phyloP scores from a whole-genome alignment of 148 eudicot species.

The Vaccinium corymbosum region DNA sequence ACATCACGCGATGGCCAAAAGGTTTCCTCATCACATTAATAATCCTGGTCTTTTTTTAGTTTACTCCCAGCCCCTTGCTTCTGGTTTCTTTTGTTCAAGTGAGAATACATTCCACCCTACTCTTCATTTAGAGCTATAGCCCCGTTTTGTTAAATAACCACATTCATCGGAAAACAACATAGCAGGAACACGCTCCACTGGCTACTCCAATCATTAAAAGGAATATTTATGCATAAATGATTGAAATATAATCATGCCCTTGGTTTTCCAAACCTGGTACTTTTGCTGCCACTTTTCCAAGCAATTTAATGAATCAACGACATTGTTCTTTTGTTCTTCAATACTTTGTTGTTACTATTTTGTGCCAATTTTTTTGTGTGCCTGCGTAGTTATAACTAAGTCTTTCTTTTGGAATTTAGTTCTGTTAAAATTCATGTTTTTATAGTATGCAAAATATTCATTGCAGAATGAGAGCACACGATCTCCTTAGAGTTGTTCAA shows the following conservation, averaged over 20 bases:
- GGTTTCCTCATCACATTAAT: conserved; percentile 33
- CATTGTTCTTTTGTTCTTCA: neutral
- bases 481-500: neutral
- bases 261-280: neutral
- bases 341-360: neutral
- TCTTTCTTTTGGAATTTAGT: neutral
- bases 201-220: neutral
- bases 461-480: neutral
- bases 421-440: neutral
- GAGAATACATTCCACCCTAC: neutral
- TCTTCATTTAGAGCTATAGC: neutral
- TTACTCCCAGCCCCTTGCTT: neutral
- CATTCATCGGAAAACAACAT: neutral
- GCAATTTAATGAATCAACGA: neutral
- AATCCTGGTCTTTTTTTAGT: neutral
- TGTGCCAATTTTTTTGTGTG: neutral
- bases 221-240: neutral
- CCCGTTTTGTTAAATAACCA: neutral
- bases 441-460: neutral
- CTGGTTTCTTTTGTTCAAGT: neutral
- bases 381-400: neutral
- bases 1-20: conserved; percentile 43
- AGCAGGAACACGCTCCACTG: neutral
- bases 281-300: neutral
- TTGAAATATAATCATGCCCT: neutral